Evolutionary conservation across 2,329 filamentous ascomycete species (phyloP), one percentile per base, ranked within the genome.

Genomic region (Talaromyces sp.): DNA sequence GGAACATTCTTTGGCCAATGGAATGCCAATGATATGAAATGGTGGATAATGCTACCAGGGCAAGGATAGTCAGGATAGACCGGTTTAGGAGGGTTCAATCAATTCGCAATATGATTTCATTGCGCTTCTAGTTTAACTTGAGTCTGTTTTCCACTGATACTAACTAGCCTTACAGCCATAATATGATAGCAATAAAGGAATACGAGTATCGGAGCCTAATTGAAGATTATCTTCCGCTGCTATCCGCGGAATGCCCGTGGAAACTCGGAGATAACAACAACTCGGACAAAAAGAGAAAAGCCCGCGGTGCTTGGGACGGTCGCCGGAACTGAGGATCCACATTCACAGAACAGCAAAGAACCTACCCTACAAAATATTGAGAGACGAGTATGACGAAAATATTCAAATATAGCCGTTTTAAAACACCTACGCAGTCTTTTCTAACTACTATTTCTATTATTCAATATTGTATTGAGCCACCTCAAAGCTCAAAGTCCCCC

Each of bases 11-110:
- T 39, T 30, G 33, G 48, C 61, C 61, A 63, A 63, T 63, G 39
- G 49, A 32, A 39, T 40, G 16, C 16, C 52, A 11, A 63, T 56
- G 54, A 61, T 61, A 63, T 59, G 43, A 52, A 61, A 62, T 55
- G 49, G 57, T 62, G 59, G 57, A 30, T 46, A 35, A 35, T 2
- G 35, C 43, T 9, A 16, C 20, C 43, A 24, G 7, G 43, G 43
- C 17, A 27, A 30, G n/a, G 43, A 46, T 46, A 36, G 20, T 35
- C 43, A 22, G 7, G 16, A 17, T 16, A n/a, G 13, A 6, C 33
- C 6, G 33, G 36, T 10, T 43, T 9, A 19, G 27, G 24, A 9
- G 24, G 24, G n/a, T n/a, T n/a, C n/a, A n/a, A n/a, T 27, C 24
- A 9, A 27, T 9, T 27, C 9, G 24, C 4, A 27, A 27, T 39